Conservation (phyloP, 140 eudicot species). For the Flaveria floridana region DNA sequence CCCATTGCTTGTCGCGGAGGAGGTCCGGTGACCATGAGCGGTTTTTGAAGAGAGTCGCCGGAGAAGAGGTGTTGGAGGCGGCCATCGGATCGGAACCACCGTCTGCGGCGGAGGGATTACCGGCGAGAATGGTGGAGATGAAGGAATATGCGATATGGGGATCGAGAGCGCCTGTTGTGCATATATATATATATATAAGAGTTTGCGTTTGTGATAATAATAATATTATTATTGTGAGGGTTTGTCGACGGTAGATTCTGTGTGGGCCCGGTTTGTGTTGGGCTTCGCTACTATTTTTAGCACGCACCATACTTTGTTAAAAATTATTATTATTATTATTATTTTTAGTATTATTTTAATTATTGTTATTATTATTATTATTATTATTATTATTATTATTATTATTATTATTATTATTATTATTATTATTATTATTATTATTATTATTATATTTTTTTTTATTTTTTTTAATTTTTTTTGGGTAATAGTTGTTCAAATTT, state of each 20-base stretch:
- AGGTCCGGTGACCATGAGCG: conserved; percentile 56
- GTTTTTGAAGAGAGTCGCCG: conserved; percentile 32
- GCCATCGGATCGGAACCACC: conserved; percentile 23
- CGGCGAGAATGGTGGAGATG: conserved; percentile 23
- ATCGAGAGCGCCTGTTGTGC: background rate
- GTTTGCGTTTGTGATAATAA: background rate
- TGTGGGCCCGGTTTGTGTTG: conserved; percentile 22
- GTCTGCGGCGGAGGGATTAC: conserved; percentile 23
- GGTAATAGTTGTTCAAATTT: too few relatives aligned
- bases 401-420: too few relatives aligned
- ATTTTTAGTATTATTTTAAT: background rate
- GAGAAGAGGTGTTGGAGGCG: conserved; percentile 12
- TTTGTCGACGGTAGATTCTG: background rate
- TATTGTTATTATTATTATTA: too few relatives aligned
- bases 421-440: too few relatives aligned
- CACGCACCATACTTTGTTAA: background rate
- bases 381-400: too few relatives aligned
- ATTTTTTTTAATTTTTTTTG: too few relatives aligned
- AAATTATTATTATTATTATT: background rate
- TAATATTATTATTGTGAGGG: background rate
- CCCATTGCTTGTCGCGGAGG: conserved; percentile 53
- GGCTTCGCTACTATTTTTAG: conserved; percentile 7
- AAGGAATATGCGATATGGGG: background rate
- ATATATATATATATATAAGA: background rate
- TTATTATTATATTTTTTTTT: too few relatives aligned